Conservation (phyloP, 176 grass and related monocot species). For the Canna indica region DNA sequence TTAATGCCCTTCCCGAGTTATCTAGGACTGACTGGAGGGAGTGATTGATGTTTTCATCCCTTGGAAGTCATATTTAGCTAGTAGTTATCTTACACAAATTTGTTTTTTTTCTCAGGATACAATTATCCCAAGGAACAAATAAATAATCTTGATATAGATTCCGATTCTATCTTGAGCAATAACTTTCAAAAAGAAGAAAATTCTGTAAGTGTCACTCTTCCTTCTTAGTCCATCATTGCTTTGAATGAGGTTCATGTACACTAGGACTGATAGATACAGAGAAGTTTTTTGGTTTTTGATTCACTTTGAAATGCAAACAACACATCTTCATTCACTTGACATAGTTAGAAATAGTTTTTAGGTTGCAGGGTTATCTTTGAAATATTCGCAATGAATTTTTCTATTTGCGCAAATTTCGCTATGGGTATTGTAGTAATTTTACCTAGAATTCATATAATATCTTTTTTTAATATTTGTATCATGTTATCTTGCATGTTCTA, state of each 20-base stretch:
- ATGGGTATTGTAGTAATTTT: not conserved
- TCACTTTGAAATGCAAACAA: not conserved
- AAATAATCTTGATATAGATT: not conserved
- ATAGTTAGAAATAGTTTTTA: not conserved
- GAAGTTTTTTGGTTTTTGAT: not conserved
- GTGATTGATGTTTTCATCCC: not conserved
- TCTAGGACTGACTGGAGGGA: not conserved
- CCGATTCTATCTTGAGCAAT: not conserved
- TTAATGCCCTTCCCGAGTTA: not conserved
- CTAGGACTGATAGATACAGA: not conserved
- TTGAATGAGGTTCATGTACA: not conserved
- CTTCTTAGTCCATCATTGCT: not conserved
- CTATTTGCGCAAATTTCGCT: too few relatives aligned
- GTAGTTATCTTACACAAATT: not conserved
- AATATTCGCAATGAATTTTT: not conserved
- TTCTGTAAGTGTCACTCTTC: not conserved
- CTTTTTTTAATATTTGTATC: not conserved
- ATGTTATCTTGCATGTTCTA: not conserved
- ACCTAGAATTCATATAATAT: not conserved
- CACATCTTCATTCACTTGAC: not conserved
- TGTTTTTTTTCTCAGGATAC: constrained; percentile 2
- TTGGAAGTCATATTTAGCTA: not conserved
- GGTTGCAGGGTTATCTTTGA: not conserved
- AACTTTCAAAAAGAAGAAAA: constrained; percentile 9
- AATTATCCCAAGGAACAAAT: constrained; percentile 3